Percentiles rank a stretch among this genome's conserved stretches.
phyloP scores from a whole-genome alignment of 164 flowering plant species.

The Stephania yunnanensis region DNA sequence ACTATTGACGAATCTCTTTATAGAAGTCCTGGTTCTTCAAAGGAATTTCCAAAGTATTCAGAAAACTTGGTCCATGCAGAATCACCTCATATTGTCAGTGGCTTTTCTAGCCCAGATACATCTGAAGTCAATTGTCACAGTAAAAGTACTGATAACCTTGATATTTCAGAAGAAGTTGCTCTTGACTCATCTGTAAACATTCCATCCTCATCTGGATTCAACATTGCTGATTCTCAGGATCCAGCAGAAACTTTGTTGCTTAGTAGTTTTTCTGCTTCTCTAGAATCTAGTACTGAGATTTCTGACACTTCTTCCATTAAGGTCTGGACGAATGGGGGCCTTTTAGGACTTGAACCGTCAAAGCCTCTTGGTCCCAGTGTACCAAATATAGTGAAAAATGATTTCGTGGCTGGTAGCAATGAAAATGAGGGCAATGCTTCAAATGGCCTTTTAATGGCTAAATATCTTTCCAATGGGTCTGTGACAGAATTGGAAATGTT shows the following conservation, averaged over 20 bases:
- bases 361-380: conserved; percentile 66
- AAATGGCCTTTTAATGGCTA: conserved; percentile 3
- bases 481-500: conserved; percentile 10
- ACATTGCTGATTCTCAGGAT: conserved; percentile 15
- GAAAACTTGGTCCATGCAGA: conserved; percentile 23
- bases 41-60: conserved; percentile 15
- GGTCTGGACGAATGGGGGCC: conserved; percentile 89
- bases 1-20: too few species aligned
- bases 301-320: conserved; percentile 28
- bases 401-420: conserved; percentile 15
- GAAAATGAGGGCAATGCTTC: conserved; percentile 16
- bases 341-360: conserved; percentile 88
- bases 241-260: conserved; percentile 5
- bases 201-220: conserved; percentile 22
- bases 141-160: conserved; percentile 17
- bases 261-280: conserved; percentile 13
- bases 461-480: conserved; percentile 11
- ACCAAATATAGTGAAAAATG: conserved; percentile 20
- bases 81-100: conserved; percentile 19
- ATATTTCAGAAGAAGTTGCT: conserved; percentile 14
- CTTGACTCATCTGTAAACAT: conserved; percentile 24
- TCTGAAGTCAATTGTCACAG: conserved; percentile 13
- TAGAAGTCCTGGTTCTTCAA: conserved; percentile 11
- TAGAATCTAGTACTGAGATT: conserved; percentile 24
- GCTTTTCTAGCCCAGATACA: conserved; percentile 17